Conservation (phyloP, 2,329 filamentous ascomycete genomes). For the Dendryphion nanum region DNA sequence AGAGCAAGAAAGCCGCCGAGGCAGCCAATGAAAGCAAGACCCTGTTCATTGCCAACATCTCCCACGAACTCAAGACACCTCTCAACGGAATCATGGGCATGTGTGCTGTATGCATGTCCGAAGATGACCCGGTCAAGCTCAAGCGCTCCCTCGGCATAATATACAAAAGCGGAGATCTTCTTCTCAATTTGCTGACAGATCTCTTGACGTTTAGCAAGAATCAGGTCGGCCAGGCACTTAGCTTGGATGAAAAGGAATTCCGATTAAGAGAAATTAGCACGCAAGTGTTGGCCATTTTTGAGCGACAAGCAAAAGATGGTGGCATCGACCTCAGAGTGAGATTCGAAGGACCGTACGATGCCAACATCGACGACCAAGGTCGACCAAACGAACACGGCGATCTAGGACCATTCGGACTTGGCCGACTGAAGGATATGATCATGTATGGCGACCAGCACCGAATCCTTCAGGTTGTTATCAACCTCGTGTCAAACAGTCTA, state of each 20-base stretch:
- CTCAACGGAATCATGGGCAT: constrained; percentile 95
- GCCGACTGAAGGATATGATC: constrained; percentile 77
- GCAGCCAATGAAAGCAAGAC: constrained; percentile 98
- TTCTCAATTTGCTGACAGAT: constrained; percentile 85
- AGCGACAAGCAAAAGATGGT: constrained; percentile 81
- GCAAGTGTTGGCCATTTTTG: constrained; percentile 82
- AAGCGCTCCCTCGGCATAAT: constrained; percentile 83
- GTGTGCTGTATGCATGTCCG: constrained; percentile 90
- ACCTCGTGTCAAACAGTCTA: constrained; percentile 84
- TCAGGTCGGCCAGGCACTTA: constrained; percentile 82
- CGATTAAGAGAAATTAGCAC: constrained; percentile 77
- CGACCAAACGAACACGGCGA: constrained; percentile 50
- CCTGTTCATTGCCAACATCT: constrained; percentile 93
- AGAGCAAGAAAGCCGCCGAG: constrained; percentile 88
- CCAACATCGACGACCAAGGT: constrained; percentile 37
- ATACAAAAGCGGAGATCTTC: constrained; percentile 81
- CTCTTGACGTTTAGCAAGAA: constrained; percentile 89
- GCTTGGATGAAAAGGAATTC: constrained; percentile 82
- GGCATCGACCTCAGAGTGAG: constrained; percentile 70
- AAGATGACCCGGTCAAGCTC: constrained; percentile 74
- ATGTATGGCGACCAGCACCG: constrained; percentile 91
- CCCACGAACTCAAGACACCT: constrained; percentile 84
- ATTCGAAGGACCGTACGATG: constrained; percentile 58
- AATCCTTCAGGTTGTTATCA: constrained; percentile 90
- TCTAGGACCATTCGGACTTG: constrained; percentile 64